These are phyloP conservation scores for Penicillium rolfsii DNA, from an alignment of 2,329 filamentous ascomycete species.

Conservation along the genomic window DNA sequence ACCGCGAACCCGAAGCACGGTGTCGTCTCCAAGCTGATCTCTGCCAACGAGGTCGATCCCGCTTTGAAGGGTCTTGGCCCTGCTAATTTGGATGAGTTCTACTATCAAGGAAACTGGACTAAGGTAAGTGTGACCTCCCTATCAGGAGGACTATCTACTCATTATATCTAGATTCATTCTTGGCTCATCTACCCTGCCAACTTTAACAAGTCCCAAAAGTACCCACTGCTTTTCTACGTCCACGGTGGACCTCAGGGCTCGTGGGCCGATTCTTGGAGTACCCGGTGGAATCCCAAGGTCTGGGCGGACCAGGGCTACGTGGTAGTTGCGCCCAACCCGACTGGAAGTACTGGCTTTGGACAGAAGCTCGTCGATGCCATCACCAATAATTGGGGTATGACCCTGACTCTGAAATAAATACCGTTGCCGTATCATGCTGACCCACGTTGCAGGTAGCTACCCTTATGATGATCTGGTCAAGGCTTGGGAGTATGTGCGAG, in stretches of 20 bases:
- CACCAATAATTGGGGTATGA: slow-evolving; percentile 72
- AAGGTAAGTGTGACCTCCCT: slow-evolving; percentile 29
- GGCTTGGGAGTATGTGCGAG: slow-evolving; percentile 70
- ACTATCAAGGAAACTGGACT: slow-evolving; percentile 42
- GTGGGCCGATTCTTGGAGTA: slow-evolving; percentile 76
- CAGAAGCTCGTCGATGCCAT: slow-evolving; percentile 78
- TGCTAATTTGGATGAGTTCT: slow-evolving; percentile 43
- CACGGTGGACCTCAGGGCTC: slow-evolving; percentile 82
- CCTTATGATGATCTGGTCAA: slow-evolving; percentile 83
- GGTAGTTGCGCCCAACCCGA: slow-evolving; percentile 79
- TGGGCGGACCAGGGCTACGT: slow-evolving; percentile 89
- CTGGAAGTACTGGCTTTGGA: slow-evolving; percentile 80
- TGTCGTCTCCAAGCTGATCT: slow-evolving; percentile 36
- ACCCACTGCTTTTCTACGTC: slow-evolving; percentile 77
- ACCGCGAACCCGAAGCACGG: slow-evolving; percentile 36
- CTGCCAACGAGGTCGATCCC: slow-evolving; percentile 46
- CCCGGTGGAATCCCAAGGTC: slow-evolving; percentile 81
- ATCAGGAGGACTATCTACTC: neutral
- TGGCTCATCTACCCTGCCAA: slow-evolving; percentile 51
- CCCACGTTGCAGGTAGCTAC: slow-evolving; percentile 28
- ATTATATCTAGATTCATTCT: slow-evolving; percentile 40
- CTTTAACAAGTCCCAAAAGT: slow-evolving; percentile 72
- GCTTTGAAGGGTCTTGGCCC: slow-evolving; percentile 42
- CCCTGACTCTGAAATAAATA: neutral
- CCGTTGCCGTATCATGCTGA: slow-evolving; percentile 1